Evolutionary conservation across 2,329 filamentous ascomycete species (phyloP).

Genomic region (Diaporthe sp.): DNA sequence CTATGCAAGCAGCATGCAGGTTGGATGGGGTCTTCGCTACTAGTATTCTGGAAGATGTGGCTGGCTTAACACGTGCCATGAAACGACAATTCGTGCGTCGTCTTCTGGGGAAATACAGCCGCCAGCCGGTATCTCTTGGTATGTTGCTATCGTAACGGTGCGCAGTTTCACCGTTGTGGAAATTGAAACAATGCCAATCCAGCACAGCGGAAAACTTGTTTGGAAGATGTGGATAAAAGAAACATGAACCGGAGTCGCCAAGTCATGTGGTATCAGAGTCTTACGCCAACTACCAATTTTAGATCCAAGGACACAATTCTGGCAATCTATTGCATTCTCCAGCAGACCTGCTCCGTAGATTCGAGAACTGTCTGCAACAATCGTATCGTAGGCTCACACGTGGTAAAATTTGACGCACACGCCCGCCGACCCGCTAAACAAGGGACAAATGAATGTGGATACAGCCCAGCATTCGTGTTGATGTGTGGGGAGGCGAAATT

Average conservation of each 20-base stretch:
- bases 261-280: not conserved
- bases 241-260: not conserved
- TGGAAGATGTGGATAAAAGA: not conserved
- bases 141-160: not conserved
- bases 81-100: not conserved
- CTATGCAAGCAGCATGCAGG: not conserved
- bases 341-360: not conserved
- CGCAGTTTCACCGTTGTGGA: not conserved
- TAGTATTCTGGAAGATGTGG: not conserved
- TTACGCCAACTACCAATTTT: not conserved
- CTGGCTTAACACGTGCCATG: not conserved
- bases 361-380: not conserved
- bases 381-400: not conserved
- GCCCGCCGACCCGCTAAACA: not conserved
- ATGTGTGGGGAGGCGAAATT: not conserved
- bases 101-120: not conserved
- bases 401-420: not conserved
- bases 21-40: not conserved
- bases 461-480: conserved; percentile 2
- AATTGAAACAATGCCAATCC: conserved; percentile 7
- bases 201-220: not conserved
- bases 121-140: not conserved
- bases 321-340: not conserved
- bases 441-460: not conserved
- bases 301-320: not conserved